Conservation (phyloP, 2,329 filamentous ascomycete genomes). For the Ophiocordyceps sinensis region DNA sequence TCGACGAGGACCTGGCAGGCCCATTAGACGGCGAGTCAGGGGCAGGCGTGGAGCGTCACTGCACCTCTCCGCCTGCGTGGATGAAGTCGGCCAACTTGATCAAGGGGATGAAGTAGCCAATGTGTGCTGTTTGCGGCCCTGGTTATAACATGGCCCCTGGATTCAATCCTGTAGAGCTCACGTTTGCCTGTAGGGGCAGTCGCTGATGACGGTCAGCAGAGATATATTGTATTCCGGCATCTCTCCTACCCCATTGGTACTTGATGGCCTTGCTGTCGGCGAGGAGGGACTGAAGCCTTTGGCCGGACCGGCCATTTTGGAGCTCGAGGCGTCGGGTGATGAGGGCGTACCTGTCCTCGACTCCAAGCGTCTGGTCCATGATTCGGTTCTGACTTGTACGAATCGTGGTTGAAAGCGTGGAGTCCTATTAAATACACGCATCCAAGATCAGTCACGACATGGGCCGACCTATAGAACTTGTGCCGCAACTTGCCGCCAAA, state of each 20-base stretch:
- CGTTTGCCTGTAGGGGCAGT: slow-evolving; percentile 1
- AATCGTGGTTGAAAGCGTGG: background rate
- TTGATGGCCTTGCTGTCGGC: background rate
- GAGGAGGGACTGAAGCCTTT: background rate
- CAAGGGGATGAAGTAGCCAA: slow-evolving; percentile 1
- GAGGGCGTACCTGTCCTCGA: slow-evolving; percentile 1
- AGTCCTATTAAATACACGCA: background rate
- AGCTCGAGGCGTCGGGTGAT: slow-evolving; percentile 1
- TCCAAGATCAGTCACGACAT: too few relatives aligned
- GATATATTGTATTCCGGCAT: background rate
- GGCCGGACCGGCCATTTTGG: background rate
- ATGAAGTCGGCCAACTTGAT: slow-evolving; percentile 3
- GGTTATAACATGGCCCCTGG: background rate
- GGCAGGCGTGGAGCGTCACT: too few relatives aligned
- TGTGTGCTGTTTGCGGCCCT: background rate
- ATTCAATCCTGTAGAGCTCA: background rate
- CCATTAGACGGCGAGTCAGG: background rate
- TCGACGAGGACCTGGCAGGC: background rate
- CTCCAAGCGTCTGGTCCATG: background rate
- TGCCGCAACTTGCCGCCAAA: too few relatives aligned
- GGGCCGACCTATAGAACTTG: too few relatives aligned
- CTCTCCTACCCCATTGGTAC: slow-evolving; percentile 1
- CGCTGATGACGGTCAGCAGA: background rate
- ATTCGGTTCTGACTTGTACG: background rate
- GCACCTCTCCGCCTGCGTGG: slow-evolving; percentile 1